Conservation (phyloP, 371 early-diverging fungal genomes). For the Chytridiales sp. region DNA sequence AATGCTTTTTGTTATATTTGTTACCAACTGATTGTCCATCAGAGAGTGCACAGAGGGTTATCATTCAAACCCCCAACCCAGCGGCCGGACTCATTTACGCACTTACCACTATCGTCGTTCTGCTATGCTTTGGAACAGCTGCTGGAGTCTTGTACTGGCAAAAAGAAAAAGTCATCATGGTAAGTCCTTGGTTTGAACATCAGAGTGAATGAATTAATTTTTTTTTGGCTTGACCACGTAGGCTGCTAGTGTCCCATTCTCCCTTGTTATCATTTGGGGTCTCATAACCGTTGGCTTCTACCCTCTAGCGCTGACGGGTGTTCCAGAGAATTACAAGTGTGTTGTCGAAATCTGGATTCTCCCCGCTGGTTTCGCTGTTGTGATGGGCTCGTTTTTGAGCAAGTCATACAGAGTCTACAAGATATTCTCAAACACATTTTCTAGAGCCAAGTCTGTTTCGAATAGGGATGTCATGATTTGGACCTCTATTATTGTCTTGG, state of each 20-base stretch:
- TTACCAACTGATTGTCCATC: not conserved
- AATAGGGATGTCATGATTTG: constrained; percentile 6
- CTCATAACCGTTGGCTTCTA: constrained; percentile 9
- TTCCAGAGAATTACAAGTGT: constrained; percentile 14
- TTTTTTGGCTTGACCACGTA: not conserved
- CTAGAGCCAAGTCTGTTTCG: not conserved
- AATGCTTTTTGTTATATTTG: not conserved
- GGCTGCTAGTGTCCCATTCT: constrained; percentile 7
- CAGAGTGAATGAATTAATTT: not conserved
- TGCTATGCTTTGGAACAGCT: not conserved
- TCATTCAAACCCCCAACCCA: constrained; percentile 1
- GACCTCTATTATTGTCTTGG: not conserved
- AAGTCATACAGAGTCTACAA: constrained; percentile 15
- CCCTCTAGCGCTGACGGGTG: constrained; percentile 18
- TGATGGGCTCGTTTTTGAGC: constrained; percentile 17
- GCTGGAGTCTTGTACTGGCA: not conserved
- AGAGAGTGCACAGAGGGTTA: constrained; percentile 1
- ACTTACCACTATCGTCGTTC: not conserved
- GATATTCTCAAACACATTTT: constrained; percentile 12
- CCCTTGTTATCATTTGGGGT: constrained; percentile 12
- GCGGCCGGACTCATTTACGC: constrained; percentile 4
- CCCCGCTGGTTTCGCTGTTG: constrained; percentile 15
- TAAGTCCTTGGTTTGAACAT: not conserved
- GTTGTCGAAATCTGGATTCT: constrained; percentile 19
- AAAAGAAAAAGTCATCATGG: constrained; percentile 13